A percentile compares a stretch with the other conserved stretches of the same genome.
These are phyloP conservation scores for Dichotomocladium elegans DNA, from an alignment of 371 early-diverging fungal genomes.

Conservation along the genomic window DNA sequence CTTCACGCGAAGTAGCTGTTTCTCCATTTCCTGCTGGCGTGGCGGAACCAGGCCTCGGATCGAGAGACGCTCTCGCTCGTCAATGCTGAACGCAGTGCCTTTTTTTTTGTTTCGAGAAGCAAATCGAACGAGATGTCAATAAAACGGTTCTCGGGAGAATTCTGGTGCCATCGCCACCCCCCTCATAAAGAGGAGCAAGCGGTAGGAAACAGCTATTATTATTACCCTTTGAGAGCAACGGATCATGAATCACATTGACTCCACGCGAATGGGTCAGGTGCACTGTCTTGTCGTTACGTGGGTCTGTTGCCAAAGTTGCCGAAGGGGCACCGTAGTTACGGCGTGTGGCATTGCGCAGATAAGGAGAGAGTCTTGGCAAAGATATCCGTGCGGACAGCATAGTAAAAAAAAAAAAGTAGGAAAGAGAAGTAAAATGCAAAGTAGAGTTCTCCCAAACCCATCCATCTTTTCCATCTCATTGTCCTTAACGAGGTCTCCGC, in stretches of 20 bases:
- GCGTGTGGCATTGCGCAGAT: background rate
- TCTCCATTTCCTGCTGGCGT: slow-evolving; percentile 63
- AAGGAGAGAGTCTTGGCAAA: no score
- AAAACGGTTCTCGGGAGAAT: no score
- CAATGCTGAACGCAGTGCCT: slow-evolving; percentile 64
- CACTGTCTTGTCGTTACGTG: slow-evolving; percentile 56
- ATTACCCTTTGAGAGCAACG: slow-evolving; percentile 52
- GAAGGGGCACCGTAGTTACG: slow-evolving; percentile 9
- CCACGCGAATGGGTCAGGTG: slow-evolving; percentile 52
- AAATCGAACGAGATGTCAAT: background rate
- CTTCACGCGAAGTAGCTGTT: slow-evolving; percentile 56
- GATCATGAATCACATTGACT: slow-evolving; percentile 59
- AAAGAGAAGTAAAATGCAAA: no score
- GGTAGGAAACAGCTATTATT: background rate
- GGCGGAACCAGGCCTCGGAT: slow-evolving; percentile 67
- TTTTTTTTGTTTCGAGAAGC: background rate
- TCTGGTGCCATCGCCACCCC: no score
- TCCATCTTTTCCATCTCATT: no score
- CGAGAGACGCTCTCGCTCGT: slow-evolving; percentile 62
- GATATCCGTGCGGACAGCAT: no score
- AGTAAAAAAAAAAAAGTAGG: no score
- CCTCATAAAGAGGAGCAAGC: background rate
- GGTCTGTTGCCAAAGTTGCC: slow-evolving; percentile 34
- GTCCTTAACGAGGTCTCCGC: no score
- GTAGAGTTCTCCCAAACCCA: no score